phyloP scores from a whole-genome alignment of 345 rosid species.

The Heritiera fomes region DNA sequence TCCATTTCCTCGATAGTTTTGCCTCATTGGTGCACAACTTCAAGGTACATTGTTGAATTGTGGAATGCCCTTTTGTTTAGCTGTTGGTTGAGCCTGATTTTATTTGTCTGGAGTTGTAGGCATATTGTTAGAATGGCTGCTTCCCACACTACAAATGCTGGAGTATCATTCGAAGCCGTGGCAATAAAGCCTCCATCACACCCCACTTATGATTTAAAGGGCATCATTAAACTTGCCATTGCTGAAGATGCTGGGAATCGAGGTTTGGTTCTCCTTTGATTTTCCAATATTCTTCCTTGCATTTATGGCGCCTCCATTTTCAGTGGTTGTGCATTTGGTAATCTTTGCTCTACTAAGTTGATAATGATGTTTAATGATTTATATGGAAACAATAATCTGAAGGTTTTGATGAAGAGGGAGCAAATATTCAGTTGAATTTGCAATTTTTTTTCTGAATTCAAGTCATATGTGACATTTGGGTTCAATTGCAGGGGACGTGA shows the following conservation, averaged over 20 bases:
- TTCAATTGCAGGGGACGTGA: conserved; percentile 73
- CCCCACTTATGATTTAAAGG: conserved; percentile 84
- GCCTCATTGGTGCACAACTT: conserved; percentile 35
- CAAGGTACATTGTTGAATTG: conserved; percentile 43
- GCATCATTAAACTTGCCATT: conserved; percentile 67
- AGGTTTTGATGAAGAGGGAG: background rate
- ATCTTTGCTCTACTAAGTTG: background rate
- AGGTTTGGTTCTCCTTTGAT: conserved; percentile 44
- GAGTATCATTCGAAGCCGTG: conserved; percentile 42
- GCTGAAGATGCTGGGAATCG: conserved; percentile 90
- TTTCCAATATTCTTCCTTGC: background rate
- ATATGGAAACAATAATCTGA: background rate
- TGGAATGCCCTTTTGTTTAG: background rate
- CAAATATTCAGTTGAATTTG: background rate
- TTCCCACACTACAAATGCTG: conserved; percentile 28
- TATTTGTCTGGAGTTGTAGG: conserved; percentile 32
- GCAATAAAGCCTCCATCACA: conserved; percentile 81
- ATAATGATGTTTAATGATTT: background rate
- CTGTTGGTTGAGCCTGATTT: conserved; percentile 3
- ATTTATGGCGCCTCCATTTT: background rate
- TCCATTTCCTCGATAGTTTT: conserved; percentile 40
- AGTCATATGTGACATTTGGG: conserved; percentile 20
- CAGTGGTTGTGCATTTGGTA: background rate
- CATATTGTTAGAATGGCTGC: conserved; percentile 54
- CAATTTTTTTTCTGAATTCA: background rate